Evolutionary conservation across 2,329 filamentous ascomycete genomes (phyloP), one percentile per base, ranked within the genome.

Genomic region (Juglanconis juglandina): DNA sequence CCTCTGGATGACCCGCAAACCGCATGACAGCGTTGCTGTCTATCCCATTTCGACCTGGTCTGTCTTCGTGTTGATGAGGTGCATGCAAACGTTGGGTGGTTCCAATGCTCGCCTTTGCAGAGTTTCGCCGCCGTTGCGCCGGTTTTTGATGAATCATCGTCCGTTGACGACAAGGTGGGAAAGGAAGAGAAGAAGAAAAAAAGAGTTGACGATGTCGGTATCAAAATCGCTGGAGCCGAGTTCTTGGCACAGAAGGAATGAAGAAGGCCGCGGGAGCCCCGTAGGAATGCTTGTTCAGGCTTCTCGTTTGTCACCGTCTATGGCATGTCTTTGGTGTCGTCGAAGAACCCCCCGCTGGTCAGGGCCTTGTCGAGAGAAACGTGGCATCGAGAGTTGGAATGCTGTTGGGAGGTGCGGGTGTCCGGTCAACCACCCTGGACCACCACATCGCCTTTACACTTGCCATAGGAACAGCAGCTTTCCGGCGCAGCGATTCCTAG

Each of bases 381-480:
- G 7, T 33, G n/a, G 32, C 35, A 37, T 52, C 4, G 33, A 57
- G 35, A 10, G 14, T 47, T 41, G 17, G 39, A 47, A 33, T 14
- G 24, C 34, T 48, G n/a, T 24, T 24, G 24, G 24, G 42, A 10
- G n/a, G 24, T 14, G 14, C 33, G 24, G 9, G 41, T 32, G 47
- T 17, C 6, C 42, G 30, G 39, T 63, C 51, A 63, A n/a, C 61
- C 61, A 47, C 61, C 61, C 37, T 53, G 58, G 39, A 64, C 59
- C 10, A 60, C 57, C 39, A 64, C 62, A 11, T 64, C 62, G 32
- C 62, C 62, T 33, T 62, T 62, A 56, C 62, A 64, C 8, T 62
- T 44, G 44, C 62, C 62, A 51, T 64, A 64, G 39, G 59, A 54
- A 37, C 62, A 64, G 51, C 62, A 64, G 42, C 53, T 60, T 32